These are phyloP conservation scores for Stachybotrys elegans DNA, from an alignment of 2,329 filamentous ascomycete species.

Conservation along the genomic window DNA sequence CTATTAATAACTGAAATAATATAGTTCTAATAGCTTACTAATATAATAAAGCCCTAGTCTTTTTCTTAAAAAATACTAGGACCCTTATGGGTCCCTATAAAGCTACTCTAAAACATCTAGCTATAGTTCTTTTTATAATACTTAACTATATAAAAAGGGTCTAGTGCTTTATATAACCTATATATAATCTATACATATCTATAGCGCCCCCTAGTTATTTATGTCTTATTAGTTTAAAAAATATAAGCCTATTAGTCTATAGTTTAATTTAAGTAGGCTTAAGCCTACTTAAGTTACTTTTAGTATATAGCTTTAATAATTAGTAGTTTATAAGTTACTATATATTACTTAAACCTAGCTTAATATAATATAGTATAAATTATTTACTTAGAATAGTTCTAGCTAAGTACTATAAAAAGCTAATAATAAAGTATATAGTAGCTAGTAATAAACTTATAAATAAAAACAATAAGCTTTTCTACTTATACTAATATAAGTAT, in stretches of 20 bases:
- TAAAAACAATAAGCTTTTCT: neutral
- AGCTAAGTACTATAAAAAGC: neutral
- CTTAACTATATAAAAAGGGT: conserved; percentile 2
- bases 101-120: neutral
- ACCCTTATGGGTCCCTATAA: neutral
- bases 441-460: neutral
- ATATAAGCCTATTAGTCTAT: neutral
- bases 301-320: neutral
- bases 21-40: neutral
- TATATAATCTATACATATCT: neutral
- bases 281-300: neutral
- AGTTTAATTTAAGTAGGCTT: neutral
- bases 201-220: neutral
- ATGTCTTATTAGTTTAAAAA: neutral
- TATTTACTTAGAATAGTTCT: neutral
- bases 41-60: neutral
- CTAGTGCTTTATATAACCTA: neutral
- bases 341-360: neutral
- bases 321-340: neutral
- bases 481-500: neutral
- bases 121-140: neutral
- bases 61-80: neutral
- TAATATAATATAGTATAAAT: conserved; percentile 1
- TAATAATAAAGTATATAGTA: conserved; percentile 1
- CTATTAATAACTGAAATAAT: neutral